Conservation (phyloP, 805 yeast species). For the Debaryomyces prosopidis region DNA sequence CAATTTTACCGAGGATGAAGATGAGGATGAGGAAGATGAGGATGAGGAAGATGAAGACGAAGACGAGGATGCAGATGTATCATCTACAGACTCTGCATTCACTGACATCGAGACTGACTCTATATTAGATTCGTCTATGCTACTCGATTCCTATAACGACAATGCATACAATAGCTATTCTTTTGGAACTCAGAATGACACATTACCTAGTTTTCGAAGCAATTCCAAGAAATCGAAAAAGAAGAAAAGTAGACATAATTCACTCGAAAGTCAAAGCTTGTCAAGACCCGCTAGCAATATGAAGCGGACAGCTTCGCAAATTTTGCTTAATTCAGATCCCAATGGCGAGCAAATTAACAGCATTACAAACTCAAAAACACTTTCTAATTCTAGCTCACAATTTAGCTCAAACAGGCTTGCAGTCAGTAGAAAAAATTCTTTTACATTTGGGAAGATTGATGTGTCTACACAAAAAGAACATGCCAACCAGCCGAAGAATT, state of each 20-base stretch:
- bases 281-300: conserved; percentile 7
- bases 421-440: neutral
- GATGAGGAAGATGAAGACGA: conserved; percentile 30
- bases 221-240: conserved; percentile 14
- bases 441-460: conserved; percentile 23
- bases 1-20: conserved; percentile 15
- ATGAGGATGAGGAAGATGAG: conserved; percentile 21
- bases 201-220: conserved; percentile 8
- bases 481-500: conserved; percentile 13
- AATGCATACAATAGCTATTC: conserved; percentile 13
- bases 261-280: conserved; percentile 13
- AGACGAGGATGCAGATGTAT: conserved; percentile 25
- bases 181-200: conserved; percentile 14
- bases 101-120: conserved; percentile 45
- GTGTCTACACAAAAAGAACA: conserved; percentile 4
- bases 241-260: conserved; percentile 16
- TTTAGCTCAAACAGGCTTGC: conserved; percentile 7
- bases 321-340: neutral
- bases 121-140: conserved; percentile 27
- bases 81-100: conserved; percentile 42
- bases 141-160: conserved; percentile 22
- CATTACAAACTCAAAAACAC: neutral
- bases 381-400: conserved; percentile 1
- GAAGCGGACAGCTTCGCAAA: neutral
- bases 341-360: conserved; percentile 7